Evolutionary conservation across 768 basidiomycete species (phyloP), one percentile per base, ranked within the genome.

Genomic region (Dictyophora rubrovolvata): DNA sequence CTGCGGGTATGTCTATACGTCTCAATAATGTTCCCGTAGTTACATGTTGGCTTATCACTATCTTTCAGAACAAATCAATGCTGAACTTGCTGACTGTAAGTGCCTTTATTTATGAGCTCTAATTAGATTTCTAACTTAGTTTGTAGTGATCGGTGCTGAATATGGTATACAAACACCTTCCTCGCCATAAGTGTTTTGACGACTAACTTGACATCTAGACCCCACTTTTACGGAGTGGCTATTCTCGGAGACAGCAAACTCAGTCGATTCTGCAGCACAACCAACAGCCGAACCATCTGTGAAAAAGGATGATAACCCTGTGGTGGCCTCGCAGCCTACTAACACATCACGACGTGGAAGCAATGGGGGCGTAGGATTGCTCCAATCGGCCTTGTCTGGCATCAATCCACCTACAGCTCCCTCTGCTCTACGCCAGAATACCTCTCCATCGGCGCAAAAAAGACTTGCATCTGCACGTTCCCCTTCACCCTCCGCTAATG

Each of bases 161-260:
- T 90, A 84, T 71, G 86, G 88, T 88, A 70, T 63, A 77, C 71
- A 56, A 42, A 49, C 37, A 18, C 59, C 49, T 47, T 54, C 48
- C 17, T 60, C 55, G 5, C 18, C 60, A 28, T 23, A 36, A 54
- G 42, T 54, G 28, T 37, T 12, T 9, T 22, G 21, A 50, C 59
- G 37, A 49, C 66, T 70, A n/a, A 69, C 49, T 18, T 54, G 52
- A 28, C 49, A 61, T 55, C 12, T 65, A 91, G 93, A 94, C 67
- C 72, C 82, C 49, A 82, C 77, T 60, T 95, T 96, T 71, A 92
- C 90, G 34, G 84, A 87, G 59, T 95, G 92, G 92, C 72, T 96
- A 20, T 96, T 95, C 67, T 72, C 73, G 35, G 87, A 89, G 68
- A 89, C 88, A 20, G 80, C 81, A 1, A 88, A 86, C 69, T 12